Base-by-base conservation (phyloP, 139 green algal species). In the Helicosporidium sp. region DNA sequence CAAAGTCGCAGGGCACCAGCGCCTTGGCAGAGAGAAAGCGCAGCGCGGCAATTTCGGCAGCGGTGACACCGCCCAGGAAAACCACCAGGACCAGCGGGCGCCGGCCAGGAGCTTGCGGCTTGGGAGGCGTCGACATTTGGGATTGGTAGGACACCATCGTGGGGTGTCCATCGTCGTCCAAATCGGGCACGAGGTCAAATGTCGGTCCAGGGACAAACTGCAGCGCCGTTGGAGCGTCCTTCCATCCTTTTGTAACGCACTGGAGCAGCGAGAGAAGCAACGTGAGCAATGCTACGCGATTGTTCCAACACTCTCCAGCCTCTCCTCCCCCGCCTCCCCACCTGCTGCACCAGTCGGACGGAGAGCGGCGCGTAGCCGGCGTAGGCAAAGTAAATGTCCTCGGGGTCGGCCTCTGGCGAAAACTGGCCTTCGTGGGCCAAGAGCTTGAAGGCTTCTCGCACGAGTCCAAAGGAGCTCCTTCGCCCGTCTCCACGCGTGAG, bases 51-150 rank as follows among this genome's bases (percentile, higher is more conserved):
- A 94, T 85, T 62, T 94, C 83, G 10, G 79, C 73, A 40, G 75
- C 90, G 10, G 83, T 94, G 5, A 86, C 70, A 4, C 83, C 83
- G 12, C 83, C 83, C 16, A 94, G 62, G 48, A 94, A 87, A 13
- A 83, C 68, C 15, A 94, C 71, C 42, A 92, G 26, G 27, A 86
- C 78, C 17, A 50, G 68, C 36, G 40, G 48, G 39, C 37, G 49
- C 34, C 10, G 36, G 37, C n/a, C n/a, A n/a, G n/a, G n/a, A n/a
- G n/a, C n/a, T n/a, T n/a, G n/a, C n/a, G n/a, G n/a, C n/a, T n/a
- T n/a, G n/a, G n/a, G n/a, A n/a, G n/a, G n/a, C n/a, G n/a, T n/a
- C n/a, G n/a, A n/a, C n/a, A n/a, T n/a, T n/a, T n/a, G n/a, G n/a
- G n/a, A n/a, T n/a, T n/a, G n/a, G n/a, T n/a, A n/a, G n/a, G n/a